Evolutionary conservation across 805 yeast genomes (phyloP).

Genomic region (Komagataella populi): DNA sequence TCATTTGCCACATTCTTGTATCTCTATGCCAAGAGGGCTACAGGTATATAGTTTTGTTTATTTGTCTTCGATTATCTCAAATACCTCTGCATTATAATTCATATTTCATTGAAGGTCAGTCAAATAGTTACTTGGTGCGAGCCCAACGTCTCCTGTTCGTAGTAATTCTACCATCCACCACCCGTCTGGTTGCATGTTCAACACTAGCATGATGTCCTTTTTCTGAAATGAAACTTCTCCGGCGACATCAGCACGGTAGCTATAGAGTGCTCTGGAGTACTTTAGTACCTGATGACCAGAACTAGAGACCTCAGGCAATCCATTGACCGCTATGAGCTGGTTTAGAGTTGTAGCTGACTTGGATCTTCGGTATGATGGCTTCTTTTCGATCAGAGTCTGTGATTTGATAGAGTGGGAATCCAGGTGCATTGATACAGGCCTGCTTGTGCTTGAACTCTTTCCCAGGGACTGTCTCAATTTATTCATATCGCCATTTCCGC

Average conservation of each 20-base stretch:
- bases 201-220: conserved; percentile 38
- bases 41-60: conserved; percentile 10
- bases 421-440: neutral
- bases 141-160: conserved; percentile 30
- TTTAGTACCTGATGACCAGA: conserved; percentile 41
- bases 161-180: conserved; percentile 64
- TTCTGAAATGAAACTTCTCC: conserved; percentile 48
- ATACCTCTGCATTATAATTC: neutral
- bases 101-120: conserved; percentile 12
- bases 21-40: conserved; percentile 29
- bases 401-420: conserved; percentile 2
- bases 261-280: conserved; percentile 42
- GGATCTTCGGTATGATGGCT: conserved; percentile 8
- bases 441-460: neutral
- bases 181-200: conserved; percentile 52
- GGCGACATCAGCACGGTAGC: conserved; percentile 44
- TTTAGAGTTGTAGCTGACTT: conserved; percentile 15
- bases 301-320: conserved; percentile 31
- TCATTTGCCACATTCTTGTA: conserved; percentile 32
- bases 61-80: conserved; percentile 3
- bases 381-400: conserved; percentile 7
- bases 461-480: conserved; percentile 21
- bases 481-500: conserved; percentile 27
- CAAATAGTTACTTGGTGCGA: conserved; percentile 52
- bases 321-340: conserved; percentile 10